Base-by-base conservation (phyloP, 169 alveolate species). In the Neospora caninum region DNA sequence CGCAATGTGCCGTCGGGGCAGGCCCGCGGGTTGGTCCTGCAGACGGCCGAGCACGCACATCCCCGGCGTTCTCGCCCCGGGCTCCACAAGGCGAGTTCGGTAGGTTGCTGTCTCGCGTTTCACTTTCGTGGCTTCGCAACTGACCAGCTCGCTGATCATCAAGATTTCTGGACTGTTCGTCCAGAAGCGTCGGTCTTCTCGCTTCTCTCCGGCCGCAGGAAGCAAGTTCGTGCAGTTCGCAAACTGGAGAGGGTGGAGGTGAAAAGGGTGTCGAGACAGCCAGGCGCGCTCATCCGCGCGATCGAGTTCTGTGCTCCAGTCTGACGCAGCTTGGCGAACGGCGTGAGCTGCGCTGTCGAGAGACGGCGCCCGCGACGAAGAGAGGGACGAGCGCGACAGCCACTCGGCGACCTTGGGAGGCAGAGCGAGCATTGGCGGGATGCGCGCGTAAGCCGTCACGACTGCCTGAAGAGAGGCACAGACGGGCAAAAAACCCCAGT, bases 381-480 rank as follows among this genome's bases (percentile, higher is more conserved):
- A 78, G 39, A 78, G 86, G 4, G 86, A 38, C 9, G 86, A n/a
- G n/a, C 31, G 86, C 39, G 67, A 2, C 6, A 82, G 38, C 89
- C 89, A 82, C 67, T 82, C 6, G 38, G 41, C 4, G 7, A 82
- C 67, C 41, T 82, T 38, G 25, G 89, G 38, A 18, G 89, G 89
- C 69, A 82, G 67, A 31, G 84, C 49, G 39, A 73, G 84, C 9
- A 43, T 34, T 27, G 84, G 27, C 84, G 84, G 84, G 7, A 73
- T 36, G 45, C 43, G 45, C 2, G 89, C 89, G 67, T 41, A 82
- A 13, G 89, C 89, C 31, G 89, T 82, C 43, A 78, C 86, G 86
- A 38, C 27, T 0, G 86, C 86, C 86, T 78, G 86, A 18, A n/a
- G 86, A 78, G 36, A 78, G 45, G 86, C 9, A 78, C 18, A 78